These are phyloP conservation scores for Cercophora scortea DNA, from an alignment of 495 filamentous ascomycete genomes.

Conservation along the genomic window DNA sequence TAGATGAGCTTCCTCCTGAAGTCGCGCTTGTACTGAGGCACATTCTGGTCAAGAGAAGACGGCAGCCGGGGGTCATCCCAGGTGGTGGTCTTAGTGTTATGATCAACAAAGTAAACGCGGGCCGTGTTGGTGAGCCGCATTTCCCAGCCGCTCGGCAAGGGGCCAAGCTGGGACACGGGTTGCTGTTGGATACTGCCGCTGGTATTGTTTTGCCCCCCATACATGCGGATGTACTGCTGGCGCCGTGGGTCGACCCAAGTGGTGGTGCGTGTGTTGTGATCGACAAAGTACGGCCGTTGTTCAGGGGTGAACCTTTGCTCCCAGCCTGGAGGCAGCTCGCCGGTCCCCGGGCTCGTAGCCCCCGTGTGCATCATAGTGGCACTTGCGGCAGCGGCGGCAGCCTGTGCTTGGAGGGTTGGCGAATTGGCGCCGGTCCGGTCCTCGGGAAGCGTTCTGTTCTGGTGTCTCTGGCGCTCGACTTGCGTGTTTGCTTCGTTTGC, in stretches of 20 bases:
- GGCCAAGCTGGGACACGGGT: slow-evolving; percentile 95
- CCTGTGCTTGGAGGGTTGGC: slow-evolving; percentile 64
- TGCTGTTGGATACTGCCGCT: slow-evolving; percentile 93
- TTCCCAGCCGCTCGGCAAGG: slow-evolving; percentile 95
- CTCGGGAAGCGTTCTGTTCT: slow-evolving; percentile 91
- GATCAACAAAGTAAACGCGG: slow-evolving; percentile 96
- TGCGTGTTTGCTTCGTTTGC: slow-evolving; percentile 78
- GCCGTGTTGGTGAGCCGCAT: slow-evolving; percentile 98
- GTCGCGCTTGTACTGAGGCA: slow-evolving; percentile 98
- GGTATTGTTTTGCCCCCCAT: slow-evolving; percentile 68
- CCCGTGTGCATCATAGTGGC: slow-evolving; percentile 91
- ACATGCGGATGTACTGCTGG: slow-evolving; percentile 98
- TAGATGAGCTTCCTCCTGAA: slow-evolving; percentile 97
- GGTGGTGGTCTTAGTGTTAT: slow-evolving; percentile 99
- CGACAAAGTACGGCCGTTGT: slow-evolving; percentile 94
- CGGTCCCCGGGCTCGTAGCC: slow-evolving; percentile 87
- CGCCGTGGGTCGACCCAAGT: slow-evolving; percentile 99
- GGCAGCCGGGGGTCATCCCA: slow-evolving; percentile 97
- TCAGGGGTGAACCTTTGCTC: slow-evolving; percentile 93
- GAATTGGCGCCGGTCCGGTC: slow-evolving; percentile 93
- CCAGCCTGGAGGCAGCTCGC: slow-evolving; percentile 93
- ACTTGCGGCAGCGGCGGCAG: slow-evolving; percentile 45
- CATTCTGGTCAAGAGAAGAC: slow-evolving; percentile 94
- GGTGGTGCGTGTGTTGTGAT: slow-evolving; percentile 96
- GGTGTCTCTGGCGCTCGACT: slow-evolving; percentile 83